Evolutionary conservation across 1,284 basidiomycete genomes (phyloP), one percentile per base, ranked within the genome.

Genomic region (Cryptococcus sp.): DNA sequence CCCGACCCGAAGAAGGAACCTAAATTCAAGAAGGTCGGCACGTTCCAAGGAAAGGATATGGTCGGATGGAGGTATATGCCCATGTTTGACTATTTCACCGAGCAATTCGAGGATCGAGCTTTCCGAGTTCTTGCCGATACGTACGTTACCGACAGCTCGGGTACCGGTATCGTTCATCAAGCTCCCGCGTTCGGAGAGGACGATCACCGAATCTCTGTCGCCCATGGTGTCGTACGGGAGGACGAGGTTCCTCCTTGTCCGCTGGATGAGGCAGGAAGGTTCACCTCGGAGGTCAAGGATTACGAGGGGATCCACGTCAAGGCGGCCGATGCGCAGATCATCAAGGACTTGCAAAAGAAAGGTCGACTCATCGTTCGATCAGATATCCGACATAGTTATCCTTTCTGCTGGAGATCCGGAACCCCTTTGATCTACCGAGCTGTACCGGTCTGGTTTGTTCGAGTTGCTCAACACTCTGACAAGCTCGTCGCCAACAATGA

Each of bases 151-250:
- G 87, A 85, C 58, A 80, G 83, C 12, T 89, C 93, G 49, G 94
- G 95, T 74, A 99, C 95, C 33, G 94, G 94, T 71, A 94, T 98
- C 64, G 95, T 99, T 43, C 95, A 98, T 72, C 95, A 99, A 76
- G 92, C 95, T 1, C 95, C 95, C 2, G 93, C 88, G 0, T 98
- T 97, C 66, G 95, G 95, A 79, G 95, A 97, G 66, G 95, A 99
- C 64, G 95, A 99, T 81, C 89, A 97, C 74, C 87, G 94, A 52
- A 82, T 99, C 61, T 84, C 87, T 25, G 80, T 97, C 53, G 83
- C 82, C 2, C 80, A 95, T 66, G 87, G 85, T 23, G 80, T 97
- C 52, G 75, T 97, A 28, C 77, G 78, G 24, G 77, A 82, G 1
- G 93, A 97, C 48, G 91, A 94, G 71, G 83, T 90, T 79, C 93